phyloP scores from a whole-genome alignment of 2,329 filamentous ascomycete species.

The Didymella segeticola region DNA sequence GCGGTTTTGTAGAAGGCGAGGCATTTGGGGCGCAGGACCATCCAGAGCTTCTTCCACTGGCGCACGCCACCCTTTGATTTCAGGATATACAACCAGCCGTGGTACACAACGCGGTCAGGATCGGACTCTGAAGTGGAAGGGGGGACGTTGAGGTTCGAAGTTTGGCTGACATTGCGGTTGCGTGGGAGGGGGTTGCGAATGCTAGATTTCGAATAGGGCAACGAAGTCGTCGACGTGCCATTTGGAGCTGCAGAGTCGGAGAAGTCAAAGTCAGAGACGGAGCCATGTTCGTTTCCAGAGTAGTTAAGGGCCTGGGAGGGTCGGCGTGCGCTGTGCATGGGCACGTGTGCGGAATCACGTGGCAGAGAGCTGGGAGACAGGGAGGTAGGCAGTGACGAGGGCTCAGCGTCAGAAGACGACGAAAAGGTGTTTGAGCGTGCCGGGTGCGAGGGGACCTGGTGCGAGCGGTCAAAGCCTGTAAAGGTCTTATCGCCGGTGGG shows the following conservation, averaged over 20 bases:
- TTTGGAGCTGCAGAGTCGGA: constrained; percentile 70
- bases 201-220: constrained; percentile 17
- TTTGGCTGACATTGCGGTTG: constrained; percentile 66
- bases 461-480: constrained; percentile 48
- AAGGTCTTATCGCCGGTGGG: constrained; percentile 62
- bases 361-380: constrained; percentile 30
- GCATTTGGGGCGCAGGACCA: constrained; percentile 83
- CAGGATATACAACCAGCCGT: constrained; percentile 86
- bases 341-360: constrained; percentile 24
- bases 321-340: constrained; percentile 54
- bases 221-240: constrained; percentile 46
- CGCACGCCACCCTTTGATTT: constrained; percentile 83
- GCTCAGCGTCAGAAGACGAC: constrained; percentile 56
- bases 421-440: constrained; percentile 44
- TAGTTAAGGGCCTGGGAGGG: constrained; percentile 69
- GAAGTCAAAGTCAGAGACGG: constrained; percentile 88
- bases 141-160: constrained; percentile 58
- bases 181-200: constrained; percentile 28
- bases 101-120: constrained; percentile 89
- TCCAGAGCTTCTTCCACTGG: constrained; percentile 96
- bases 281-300: constrained; percentile 72
- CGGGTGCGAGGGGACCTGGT: constrained; percentile 24
- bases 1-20: constrained; percentile 94
- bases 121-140: constrained; percentile 53
- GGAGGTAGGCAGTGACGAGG: constrained; percentile 36